phyloP scores from a whole-genome alignment of 768 basidiomycete genomes.

The Gymnopilus dilepis region DNA sequence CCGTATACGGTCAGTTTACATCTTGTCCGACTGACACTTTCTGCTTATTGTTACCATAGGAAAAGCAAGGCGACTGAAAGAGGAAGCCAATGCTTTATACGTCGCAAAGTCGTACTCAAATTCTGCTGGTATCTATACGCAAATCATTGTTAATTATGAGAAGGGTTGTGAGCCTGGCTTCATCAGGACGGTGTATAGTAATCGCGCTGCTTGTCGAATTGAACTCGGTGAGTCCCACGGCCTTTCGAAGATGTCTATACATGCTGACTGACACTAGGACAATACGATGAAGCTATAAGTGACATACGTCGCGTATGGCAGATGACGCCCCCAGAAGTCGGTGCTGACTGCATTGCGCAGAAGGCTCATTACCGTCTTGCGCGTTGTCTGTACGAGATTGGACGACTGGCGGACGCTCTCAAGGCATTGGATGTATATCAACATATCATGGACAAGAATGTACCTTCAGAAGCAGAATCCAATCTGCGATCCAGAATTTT shows the following conservation, averaged over 20 bases:
- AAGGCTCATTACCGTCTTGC: slow-evolving; percentile 24
- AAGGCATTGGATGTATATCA: slow-evolving; percentile 19
- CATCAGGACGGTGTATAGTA: slow-evolving; percentile 13
- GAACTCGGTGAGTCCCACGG: slow-evolving; percentile 14
- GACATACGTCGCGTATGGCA: slow-evolving; percentile 17
- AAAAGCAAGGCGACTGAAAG: slow-evolving; percentile 14
- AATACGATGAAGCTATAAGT: slow-evolving; percentile 14
- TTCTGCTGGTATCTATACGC: slow-evolving; percentile 15
- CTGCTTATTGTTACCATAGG: not conserved
- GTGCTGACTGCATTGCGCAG: not conserved
- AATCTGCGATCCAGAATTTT: slow-evolving; percentile 13
- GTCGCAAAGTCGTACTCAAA: slow-evolving; percentile 8
- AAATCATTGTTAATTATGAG: slow-evolving; percentile 13
- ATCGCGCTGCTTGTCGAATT: slow-evolving; percentile 22
- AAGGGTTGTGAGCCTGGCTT: slow-evolving; percentile 7
- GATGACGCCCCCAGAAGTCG: not conserved
- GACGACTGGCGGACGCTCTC: slow-evolving; percentile 18
- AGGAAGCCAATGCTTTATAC: slow-evolving; percentile 17
- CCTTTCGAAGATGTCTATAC: not conserved
- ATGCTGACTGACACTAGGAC: slow-evolving; percentile 5
- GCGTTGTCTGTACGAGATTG: slow-evolving; percentile 20
- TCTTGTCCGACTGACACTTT: not conserved
- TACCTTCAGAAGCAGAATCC: slow-evolving; percentile 2
- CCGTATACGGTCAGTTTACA: not conserved
- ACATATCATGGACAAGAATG: not conserved